Evolutionary conservation across 2,329 filamentous ascomycete genomes (phyloP), one percentile per base, ranked within the genome.

Genomic region (Didymella keratinophila): DNA sequence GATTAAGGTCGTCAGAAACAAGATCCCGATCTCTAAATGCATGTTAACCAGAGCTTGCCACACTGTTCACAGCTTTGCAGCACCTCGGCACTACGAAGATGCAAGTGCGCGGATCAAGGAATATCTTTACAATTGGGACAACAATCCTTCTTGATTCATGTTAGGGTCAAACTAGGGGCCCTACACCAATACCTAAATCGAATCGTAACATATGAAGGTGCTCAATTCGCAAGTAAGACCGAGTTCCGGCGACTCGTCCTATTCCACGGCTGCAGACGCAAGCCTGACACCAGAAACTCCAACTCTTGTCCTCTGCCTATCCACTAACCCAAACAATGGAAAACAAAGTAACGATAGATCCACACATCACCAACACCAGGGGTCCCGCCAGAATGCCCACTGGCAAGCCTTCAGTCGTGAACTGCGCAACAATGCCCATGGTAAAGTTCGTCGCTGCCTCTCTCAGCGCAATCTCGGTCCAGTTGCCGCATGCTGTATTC

Each of bases 381-480:
- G 68, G 70, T n/a, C 71, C 70, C 27, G 67, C 66, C 21, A 64
- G 57, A 45, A 72, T 73, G 1, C 71, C 71, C n/a, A 72, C 67
- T 1, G 72, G 72, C 23, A 73, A 43, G 6, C 66, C 69, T 43
- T 67, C 69, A 1, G 71, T 72, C 5, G 66, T 67, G 39, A 72
- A 76, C 51, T 73, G 71, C 14, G 65, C 69, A 32, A 83, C 78
- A 41, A 75, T 76, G 28, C 79, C 78, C 32, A 67, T 61, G 3
- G 80, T 81, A 62, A 82, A 79, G 68, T 83, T 83, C 45, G 56
- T 66, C 45, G 69, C 79, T 3, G 80, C 80, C 60, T 78, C 79
- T 23, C 67, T 66, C n/a, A 81, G 36, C n/a, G 81, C 80, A 45
- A 81, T 65, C 45, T 73, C 69, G 10, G 78, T 80, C 62, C 80